A percentile compares a stretch with the other conserved stretches of the same genome.
Conservation (phyloP, 129 eudicot genomes). For the Flaveria brownii region DNA sequence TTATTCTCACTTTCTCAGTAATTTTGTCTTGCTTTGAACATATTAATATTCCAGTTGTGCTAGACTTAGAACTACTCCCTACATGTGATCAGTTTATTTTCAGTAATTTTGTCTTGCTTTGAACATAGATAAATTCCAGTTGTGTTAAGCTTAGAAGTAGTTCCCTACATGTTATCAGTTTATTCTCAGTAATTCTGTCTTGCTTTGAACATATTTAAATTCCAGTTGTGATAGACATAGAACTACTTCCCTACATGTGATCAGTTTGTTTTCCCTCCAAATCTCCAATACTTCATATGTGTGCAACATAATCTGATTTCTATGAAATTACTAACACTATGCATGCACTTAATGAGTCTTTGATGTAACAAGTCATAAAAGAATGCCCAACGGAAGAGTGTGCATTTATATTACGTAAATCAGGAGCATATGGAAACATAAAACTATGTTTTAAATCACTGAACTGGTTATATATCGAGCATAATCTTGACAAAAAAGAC, state of each 20-base stretch:
- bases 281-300: conserved; percentile 13
- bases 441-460: background rate
- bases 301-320: background rate
- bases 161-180: too few relatives aligned
- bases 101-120: conserved; percentile 9
- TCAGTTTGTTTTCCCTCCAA: conserved; percentile 15
- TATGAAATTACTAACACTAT: background rate
- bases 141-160: background rate
- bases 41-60: background rate
- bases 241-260: conserved; percentile 21
- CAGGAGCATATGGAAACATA: background rate
- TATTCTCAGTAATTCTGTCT: too few relatives aligned
- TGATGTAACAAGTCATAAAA: conserved; percentile 8
- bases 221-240: background rate
- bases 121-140: background rate
- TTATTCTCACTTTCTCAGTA: background rate
- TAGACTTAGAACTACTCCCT: conserved; percentile 11
- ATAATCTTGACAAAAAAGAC: conserved; percentile 16
- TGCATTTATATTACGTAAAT: background rate
- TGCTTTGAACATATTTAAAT: background rate
- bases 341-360: conserved; percentile 19
- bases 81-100: conserved; percentile 22
- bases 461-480: background rate
- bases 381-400: background rate
- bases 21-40: background rate